Percentiles rank a stretch among this genome's conserved stretches.
phyloP scores from a whole-genome alignment of 1,139 yeast genomes.

The Debaryomyces robertsiae region DNA sequence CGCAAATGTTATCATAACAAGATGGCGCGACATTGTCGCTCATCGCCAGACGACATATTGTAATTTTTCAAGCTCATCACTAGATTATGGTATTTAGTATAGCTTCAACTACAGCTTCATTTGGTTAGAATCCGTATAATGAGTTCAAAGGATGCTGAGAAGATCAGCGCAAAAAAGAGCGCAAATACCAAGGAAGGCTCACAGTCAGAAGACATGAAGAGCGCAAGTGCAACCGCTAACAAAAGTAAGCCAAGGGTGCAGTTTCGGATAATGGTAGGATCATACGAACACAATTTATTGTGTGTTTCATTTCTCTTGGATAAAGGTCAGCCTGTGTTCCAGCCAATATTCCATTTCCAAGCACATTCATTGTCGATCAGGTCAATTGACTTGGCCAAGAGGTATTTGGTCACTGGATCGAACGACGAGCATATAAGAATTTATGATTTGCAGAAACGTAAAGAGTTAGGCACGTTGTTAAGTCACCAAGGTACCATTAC shows the following conservation, averaged over 20 bases:
- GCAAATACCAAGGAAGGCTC: not conserved
- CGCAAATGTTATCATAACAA: conserved; percentile 12
- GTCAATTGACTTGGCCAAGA: conserved; percentile 76
- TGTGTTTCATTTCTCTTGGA: conserved; percentile 71
- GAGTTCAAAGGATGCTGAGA: conserved; percentile 4
- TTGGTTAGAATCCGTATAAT: too few relatives aligned
- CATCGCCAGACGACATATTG: conserved; percentile 7
- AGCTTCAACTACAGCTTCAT: not conserved
- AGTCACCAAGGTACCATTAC: conserved; percentile 92
- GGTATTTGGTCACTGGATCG: conserved; percentile 91
- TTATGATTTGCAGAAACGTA: conserved; percentile 90
- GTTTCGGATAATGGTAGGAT: conserved; percentile 87
- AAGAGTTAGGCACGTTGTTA: conserved; percentile 86
- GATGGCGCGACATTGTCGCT: conserved; percentile 1
- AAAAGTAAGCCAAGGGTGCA: conserved; percentile 27
- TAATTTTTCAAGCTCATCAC: conserved; percentile 13
- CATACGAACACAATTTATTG: conserved; percentile 89
- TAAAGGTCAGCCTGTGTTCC: conserved; percentile 60
- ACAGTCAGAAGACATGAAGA: not conserved
- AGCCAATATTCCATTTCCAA: conserved; percentile 92
- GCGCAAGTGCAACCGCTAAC: conserved; percentile 3
- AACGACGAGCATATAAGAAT: conserved; percentile 95
- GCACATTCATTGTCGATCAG: conserved; percentile 91
- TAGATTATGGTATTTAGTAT: not conserved
- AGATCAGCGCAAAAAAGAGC: not conserved